These are phyloP conservation scores for Niebla homalea DNA, from an alignment of 495 filamentous ascomycete species.

Conservation along the genomic window DNA sequence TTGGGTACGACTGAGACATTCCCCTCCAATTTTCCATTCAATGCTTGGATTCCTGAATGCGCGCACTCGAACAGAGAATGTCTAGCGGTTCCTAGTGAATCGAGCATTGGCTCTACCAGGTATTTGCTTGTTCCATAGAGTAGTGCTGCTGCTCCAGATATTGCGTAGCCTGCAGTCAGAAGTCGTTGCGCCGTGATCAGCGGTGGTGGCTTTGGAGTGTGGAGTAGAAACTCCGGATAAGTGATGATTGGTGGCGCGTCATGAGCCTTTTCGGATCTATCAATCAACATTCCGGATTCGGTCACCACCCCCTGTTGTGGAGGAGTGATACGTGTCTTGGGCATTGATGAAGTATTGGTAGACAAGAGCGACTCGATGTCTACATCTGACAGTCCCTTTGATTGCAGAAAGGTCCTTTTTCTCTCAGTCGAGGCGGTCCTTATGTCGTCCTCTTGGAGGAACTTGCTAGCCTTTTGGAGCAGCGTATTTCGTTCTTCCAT, in stretches of 20 bases:
- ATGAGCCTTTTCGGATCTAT: slow-evolving; percentile 9
- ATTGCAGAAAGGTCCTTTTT: slow-evolving; percentile 65
- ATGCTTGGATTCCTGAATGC: slow-evolving; percentile 44
- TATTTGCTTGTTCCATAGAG: slow-evolving; percentile 75
- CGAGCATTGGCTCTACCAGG: slow-evolving; percentile 71
- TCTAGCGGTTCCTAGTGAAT: slow-evolving; percentile 60
- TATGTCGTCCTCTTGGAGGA: slow-evolving; percentile 71
- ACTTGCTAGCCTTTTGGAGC: slow-evolving; percentile 58
- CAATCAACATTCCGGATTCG: background rate
- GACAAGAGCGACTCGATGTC: slow-evolving; percentile 56
- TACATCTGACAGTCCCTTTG: slow-evolving; percentile 56
- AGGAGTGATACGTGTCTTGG: slow-evolving; percentile 10
- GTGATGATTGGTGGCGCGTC: slow-evolving; percentile 83
- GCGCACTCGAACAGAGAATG: slow-evolving; percentile 62
- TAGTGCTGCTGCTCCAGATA: slow-evolving; percentile 52
- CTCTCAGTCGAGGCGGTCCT: slow-evolving; percentile 52
- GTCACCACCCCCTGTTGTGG: slow-evolving; percentile 11
- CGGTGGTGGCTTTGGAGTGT: slow-evolving; percentile 53
- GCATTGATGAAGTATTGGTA: slow-evolving; percentile 7
- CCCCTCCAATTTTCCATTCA: slow-evolving; percentile 62
- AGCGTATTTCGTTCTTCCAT: slow-evolving; percentile 26
- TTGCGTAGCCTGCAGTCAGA: slow-evolving; percentile 65
- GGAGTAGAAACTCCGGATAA: slow-evolving; percentile 82
- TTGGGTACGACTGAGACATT: slow-evolving; percentile 51
- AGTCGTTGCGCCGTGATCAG: slow-evolving; percentile 64